These are phyloP conservation scores for Trypanosomatidae sp. DNA, from an alignment of 208 protist species.

Conservation along the genomic window DNA sequence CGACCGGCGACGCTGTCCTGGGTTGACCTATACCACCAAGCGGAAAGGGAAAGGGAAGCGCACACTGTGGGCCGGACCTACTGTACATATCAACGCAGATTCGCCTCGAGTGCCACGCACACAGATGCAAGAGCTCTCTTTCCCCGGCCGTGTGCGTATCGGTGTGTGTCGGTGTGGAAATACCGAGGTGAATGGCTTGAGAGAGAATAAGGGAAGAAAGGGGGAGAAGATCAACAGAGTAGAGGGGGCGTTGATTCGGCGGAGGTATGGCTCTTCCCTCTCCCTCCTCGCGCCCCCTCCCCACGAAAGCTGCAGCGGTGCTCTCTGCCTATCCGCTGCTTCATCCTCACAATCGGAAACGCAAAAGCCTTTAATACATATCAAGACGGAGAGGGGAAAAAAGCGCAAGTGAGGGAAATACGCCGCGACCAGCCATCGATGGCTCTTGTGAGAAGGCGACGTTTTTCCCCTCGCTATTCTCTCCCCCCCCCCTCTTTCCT, in stretches of 20 bases:
- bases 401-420: not conserved
- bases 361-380: not conserved
- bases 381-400: not conserved
- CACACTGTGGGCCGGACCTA: not conserved
- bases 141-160: not conserved
- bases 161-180: not conserved
- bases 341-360: not conserved
- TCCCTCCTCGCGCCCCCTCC: not conserved
- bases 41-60: constrained; percentile 13
- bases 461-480: not conserved
- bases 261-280: not conserved
- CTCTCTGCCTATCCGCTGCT: not conserved
- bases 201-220: constrained; percentile 11
- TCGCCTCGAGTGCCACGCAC: not conserved
- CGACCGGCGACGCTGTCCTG: not conserved
- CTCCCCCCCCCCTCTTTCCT: not conserved
- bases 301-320: not conserved
- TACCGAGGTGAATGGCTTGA: not conserved
- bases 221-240: not conserved
- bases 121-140: not conserved
- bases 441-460: not conserved
- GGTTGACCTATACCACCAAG: not conserved
- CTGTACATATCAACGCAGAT: constrained; percentile 1
- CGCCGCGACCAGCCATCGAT: not conserved
- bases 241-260: not conserved